A percentile compares a stretch with the other conserved stretches of the same genome.
Evolutionary conservation across 176 grass and related monocot genomes (phyloP).

Genomic region (Oryza glumipatula): DNA sequence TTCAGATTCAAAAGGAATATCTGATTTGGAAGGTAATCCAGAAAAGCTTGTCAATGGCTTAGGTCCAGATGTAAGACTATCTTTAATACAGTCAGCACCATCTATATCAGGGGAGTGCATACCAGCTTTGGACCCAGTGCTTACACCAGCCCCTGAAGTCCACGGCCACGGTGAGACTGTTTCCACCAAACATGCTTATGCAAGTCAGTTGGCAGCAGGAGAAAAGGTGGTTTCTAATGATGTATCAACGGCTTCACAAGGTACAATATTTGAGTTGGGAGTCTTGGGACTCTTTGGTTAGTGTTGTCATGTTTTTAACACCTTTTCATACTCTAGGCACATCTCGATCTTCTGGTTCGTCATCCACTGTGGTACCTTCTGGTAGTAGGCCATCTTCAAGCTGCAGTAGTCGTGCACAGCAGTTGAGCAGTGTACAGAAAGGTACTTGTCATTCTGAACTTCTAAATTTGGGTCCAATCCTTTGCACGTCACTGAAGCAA

Average conservation of each 20-base stretch:
- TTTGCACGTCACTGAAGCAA: conserved; percentile 15
- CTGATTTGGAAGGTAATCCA: conserved; percentile 33
- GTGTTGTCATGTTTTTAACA: conserved; percentile 17
- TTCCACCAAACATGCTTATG: conserved; percentile 46
- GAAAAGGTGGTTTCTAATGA: conserved; percentile 21
- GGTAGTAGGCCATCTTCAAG: conserved; percentile 59
- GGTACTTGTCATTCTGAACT: conserved; percentile 42
- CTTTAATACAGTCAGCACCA: conserved; percentile 3
- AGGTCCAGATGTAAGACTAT: conserved; percentile 35
- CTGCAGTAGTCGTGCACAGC: conserved; percentile 65
- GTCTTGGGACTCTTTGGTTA: background rate
- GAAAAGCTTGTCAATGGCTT: conserved; percentile 26
- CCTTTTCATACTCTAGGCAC: conserved; percentile 49
- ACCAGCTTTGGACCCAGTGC: conserved; percentile 40
- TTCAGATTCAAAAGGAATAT: conserved; percentile 12
- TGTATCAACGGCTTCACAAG: conserved; percentile 30
- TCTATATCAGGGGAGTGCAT: conserved; percentile 30
- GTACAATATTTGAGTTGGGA: conserved; percentile 30
- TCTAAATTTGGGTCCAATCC: conserved; percentile 4
- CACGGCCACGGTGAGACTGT: conserved; percentile 33
- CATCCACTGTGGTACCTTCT: conserved; percentile 41
- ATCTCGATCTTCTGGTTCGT: conserved; percentile 42
- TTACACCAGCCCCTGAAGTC: conserved; percentile 38
- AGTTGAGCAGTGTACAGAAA: conserved; percentile 57
- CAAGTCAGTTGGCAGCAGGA: conserved; percentile 38